These are phyloP conservation scores for Aspergillus unguis DNA, from an alignment of 2,329 filamentous ascomycete genomes.

Conservation along the genomic window DNA sequence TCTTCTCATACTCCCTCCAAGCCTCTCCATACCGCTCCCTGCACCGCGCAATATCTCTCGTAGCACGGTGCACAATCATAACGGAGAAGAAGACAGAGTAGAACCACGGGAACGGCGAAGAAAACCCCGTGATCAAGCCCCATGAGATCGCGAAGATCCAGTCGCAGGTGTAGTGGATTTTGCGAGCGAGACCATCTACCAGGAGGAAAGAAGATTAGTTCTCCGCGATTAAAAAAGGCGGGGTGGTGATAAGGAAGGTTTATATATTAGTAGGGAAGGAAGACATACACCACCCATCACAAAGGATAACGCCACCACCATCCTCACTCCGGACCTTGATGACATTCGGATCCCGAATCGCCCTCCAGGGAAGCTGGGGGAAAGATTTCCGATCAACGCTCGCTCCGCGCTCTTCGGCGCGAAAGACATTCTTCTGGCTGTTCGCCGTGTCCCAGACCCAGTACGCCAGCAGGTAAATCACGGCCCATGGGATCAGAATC, in stretches of 20 bases:
- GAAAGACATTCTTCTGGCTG: slow-evolving; percentile 89
- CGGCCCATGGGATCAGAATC: slow-evolving; percentile 60
- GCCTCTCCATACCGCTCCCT: slow-evolving; percentile 72
- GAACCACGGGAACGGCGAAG: slow-evolving; percentile 82
- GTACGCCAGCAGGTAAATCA: slow-evolving; percentile 75
- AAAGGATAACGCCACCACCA: slow-evolving; percentile 70
- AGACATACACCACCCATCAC: slow-evolving; percentile 72
- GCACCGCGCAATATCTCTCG: slow-evolving; percentile 71
- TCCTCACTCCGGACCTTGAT: slow-evolving; percentile 58
- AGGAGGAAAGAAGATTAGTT: background rate
- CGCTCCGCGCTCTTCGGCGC: slow-evolving; percentile 70
- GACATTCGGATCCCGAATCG: slow-evolving; percentile 71
- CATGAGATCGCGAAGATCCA: slow-evolving; percentile 72
- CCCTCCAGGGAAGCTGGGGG: slow-evolving; percentile 82
- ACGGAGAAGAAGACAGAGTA: slow-evolving; percentile 74
- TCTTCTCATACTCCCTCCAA: slow-evolving; percentile 75
- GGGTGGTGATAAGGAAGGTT: background rate
- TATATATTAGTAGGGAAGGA: background rate
- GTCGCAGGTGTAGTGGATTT: slow-evolving; percentile 77
- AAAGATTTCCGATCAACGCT: slow-evolving; percentile 69
- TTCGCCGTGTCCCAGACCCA: slow-evolving; percentile 91
- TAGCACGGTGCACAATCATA: slow-evolving; percentile 77
- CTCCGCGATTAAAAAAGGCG: background rate
- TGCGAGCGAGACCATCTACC: slow-evolving; percentile 65
- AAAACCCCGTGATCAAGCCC: slow-evolving; percentile 75